Base-by-base conservation (phyloP, 1,284 basidiomycete species). In the Sporisorium sorghi region DNA sequence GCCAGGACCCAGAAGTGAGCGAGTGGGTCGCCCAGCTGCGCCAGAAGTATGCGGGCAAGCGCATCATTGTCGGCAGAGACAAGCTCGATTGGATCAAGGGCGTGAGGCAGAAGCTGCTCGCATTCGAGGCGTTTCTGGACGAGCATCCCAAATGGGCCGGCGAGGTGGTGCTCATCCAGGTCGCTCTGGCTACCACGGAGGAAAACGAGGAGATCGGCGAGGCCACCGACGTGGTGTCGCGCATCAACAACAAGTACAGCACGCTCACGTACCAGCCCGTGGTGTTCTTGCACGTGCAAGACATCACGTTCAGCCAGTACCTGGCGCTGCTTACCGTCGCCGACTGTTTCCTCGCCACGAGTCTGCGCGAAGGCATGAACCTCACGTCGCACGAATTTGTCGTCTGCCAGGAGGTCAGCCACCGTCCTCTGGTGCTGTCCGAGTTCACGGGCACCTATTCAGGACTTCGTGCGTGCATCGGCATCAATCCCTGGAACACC, bases 51-150 rank as follows among this genome's bases (percentile, higher is more conserved):
- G 87, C 89, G 0, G 92, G 92, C 3, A 91, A 92, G 88, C 91
- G 91, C 85, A 87, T 94, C 80, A 89, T 94, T 57, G 93, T 94
- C 2, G 93, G 92, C 0, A 87, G 93, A 8, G 93, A 94, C 85
- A 94, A 94, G 85, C 88, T 94, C 24, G 93, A 94, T 80, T 91
- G 91, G 80, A 88, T 94, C 72, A 91, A 93, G 86, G 92, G 92
- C 57, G 91, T 93, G 33, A 87, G 90, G 21, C 91, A 93, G 73
- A 94, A 94, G 85, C 88, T 94, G 56, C 88, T 90, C 50, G 92
- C 92, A 0, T 94, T 94, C 78, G 92, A 93, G 77, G 85, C 87
- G n/a, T 93, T 94, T 86, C 86, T 94, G 51, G 90, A 91, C 73
- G 90, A 90, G 76, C 87, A 91, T 77, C 91, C 91, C 15, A 89